A percentile compares a stretch with the other conserved stretches of the same genome.
These are phyloP conservation scores for Pleoardoris graminearum DNA, from an alignment of 2,329 filamentous ascomycete species.

Conservation along the genomic window DNA sequence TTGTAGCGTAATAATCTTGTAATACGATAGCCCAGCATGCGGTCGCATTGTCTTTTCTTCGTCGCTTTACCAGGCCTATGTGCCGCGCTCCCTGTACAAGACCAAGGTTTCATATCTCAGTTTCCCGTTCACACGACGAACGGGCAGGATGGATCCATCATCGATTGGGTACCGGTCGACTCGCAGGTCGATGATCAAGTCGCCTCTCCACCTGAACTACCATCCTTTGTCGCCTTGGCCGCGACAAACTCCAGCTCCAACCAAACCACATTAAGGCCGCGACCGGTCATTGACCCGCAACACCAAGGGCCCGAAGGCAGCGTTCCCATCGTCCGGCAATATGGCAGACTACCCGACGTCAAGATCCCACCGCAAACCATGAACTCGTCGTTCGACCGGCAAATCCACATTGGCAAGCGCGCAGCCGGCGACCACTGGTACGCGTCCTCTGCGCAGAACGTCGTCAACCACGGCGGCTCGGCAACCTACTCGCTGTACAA, in stretches of 20 bases:
- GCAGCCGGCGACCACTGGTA: slow-evolving; percentile 22
- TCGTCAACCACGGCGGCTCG: slow-evolving; percentile 16
- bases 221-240: neutral
- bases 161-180: slow-evolving; percentile 16
- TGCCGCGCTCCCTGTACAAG: slow-evolving; percentile 4
- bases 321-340: slow-evolving; percentile 11
- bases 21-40: slow-evolving; percentile 8
- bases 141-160: slow-evolving; percentile 11
- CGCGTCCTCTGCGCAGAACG: slow-evolving; percentile 15
- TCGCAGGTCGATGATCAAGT: slow-evolving; percentile 16
- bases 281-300: slow-evolving; percentile 1
- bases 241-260: slow-evolving; percentile 3
- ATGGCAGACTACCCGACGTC: neutral
- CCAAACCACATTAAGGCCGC: slow-evolving; percentile 9
- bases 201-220: slow-evolving; percentile 14
- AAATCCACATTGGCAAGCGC: slow-evolving; percentile 4
- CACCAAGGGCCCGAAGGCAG: slow-evolving; percentile 16
- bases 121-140: slow-evolving; percentile 11
- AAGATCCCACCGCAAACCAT: slow-evolving; percentile 2
- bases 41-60: slow-evolving; percentile 4
- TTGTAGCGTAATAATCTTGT: neutral
- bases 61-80: slow-evolving; percentile 2
- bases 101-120: slow-evolving; percentile 5
- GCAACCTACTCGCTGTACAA: slow-evolving; percentile 19
- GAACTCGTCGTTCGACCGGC: slow-evolving; percentile 5